phyloP scores from a whole-genome alignment of 371 early-diverging fungal genomes.

The Rhizopus microsporus region DNA sequence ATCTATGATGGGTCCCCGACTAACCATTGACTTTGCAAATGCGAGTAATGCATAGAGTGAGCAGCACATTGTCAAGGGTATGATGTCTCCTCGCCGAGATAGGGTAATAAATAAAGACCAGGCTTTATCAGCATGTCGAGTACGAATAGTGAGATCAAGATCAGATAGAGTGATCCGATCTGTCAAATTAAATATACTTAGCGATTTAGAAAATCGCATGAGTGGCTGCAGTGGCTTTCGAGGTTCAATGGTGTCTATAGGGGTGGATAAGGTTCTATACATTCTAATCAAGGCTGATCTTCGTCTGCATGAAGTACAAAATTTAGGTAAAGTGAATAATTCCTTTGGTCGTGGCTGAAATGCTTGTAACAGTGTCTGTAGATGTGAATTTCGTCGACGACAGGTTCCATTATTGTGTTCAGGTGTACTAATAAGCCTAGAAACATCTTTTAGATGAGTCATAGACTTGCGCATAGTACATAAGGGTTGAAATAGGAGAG shows the following conservation, averaged over 20 bases:
- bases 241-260: conserved; percentile 13
- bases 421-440: conserved; percentile 31
- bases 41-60: conserved; percentile 38
- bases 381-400: conserved; percentile 35
- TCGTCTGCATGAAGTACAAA: conserved; percentile 18
- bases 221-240: conserved; percentile 8
- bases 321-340: conserved; percentile 9
- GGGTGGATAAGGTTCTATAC: conserved; percentile 17
- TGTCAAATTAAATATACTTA: conserved; percentile 30
- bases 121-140: conserved; percentile 42
- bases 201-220: conserved; percentile 21
- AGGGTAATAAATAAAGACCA: conserved; percentile 43
- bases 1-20: conserved; percentile 7
- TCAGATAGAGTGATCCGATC: conserved; percentile 30
- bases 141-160: conserved; percentile 38
- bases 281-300: conserved; percentile 17
- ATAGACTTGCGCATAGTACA: conserved; percentile 46
- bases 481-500: conserved; percentile 5
- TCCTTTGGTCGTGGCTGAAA: conserved; percentile 21
- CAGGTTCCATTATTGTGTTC: conserved; percentile 21
- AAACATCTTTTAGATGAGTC: conserved; percentile 46
- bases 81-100: conserved; percentile 22
- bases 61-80: conserved; percentile 33
- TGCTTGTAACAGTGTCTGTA: conserved; percentile 28
- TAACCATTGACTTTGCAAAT: conserved; percentile 29